Conservation (phyloP, 2,329 filamentous ascomycete genomes). For the Teratosphaeriaceae sp. region DNA sequence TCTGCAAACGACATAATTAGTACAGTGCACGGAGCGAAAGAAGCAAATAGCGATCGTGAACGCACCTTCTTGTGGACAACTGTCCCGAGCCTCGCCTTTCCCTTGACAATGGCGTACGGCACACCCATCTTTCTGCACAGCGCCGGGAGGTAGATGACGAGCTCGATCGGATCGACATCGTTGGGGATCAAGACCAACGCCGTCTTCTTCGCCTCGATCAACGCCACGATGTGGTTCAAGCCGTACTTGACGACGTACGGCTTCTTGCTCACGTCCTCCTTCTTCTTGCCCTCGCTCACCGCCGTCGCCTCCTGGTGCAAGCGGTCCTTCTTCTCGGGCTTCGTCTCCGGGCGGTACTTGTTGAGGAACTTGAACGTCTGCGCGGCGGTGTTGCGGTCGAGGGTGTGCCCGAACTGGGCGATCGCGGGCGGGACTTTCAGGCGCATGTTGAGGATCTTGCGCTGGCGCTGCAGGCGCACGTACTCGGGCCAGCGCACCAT, state of each 20-base stretch:
- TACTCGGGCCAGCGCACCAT: conserved; percentile 99
- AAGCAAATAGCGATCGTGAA: background rate
- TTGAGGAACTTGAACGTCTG: conserved; percentile 99
- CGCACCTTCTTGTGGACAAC: conserved; percentile 98
- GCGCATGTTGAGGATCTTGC: conserved; percentile 95
- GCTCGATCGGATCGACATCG: conserved; percentile 98
- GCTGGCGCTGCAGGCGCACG: conserved; percentile 91
- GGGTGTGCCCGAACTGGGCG: conserved; percentile 94
- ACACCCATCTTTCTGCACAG: conserved; percentile 99
- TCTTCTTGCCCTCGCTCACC: conserved; percentile 99
- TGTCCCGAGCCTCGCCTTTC: conserved; percentile 97
- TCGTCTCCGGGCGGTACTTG: conserved; percentile 99
- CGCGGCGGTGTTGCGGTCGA: conserved; percentile 93
- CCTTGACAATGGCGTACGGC: conserved; percentile 98
- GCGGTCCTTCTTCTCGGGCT: conserved; percentile 99
- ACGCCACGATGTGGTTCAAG: conserved; percentile 97
- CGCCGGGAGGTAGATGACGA: conserved; percentile 97
- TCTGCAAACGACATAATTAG: conserved; percentile 46
- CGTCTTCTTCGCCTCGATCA: conserved; percentile 99
- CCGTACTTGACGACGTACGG: conserved; percentile 99
- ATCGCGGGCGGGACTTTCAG: conserved; percentile 98
- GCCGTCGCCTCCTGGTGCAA: conserved; percentile 96
- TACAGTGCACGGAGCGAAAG: background rate
- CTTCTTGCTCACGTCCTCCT: conserved; percentile 99
- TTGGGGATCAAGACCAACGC: conserved; percentile 96